phyloP scores from a whole-genome alignment of 768 basidiomycete genomes.

The Paxillus ammoniavirescens region DNA sequence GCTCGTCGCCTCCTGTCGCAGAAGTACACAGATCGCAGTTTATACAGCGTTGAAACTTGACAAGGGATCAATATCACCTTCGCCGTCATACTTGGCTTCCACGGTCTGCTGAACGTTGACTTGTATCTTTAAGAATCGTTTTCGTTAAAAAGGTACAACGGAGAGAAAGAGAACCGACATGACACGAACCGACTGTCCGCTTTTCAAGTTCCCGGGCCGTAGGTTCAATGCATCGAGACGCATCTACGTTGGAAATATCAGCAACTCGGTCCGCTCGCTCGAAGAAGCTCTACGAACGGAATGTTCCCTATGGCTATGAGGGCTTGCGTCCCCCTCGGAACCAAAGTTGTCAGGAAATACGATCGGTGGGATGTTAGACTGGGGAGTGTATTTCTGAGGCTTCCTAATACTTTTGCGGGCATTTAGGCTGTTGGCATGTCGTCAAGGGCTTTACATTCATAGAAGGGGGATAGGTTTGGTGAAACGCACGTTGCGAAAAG shows the following conservation, averaged over 20 bases:
- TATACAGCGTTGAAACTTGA: not conserved
- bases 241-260: not conserved
- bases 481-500: conserved; percentile 23
- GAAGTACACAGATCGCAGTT: not conserved
- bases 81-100: conserved; percentile 14
- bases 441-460: not conserved
- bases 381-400: not conserved
- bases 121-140: conserved; percentile 8
- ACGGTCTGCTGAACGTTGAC: conserved; percentile 18
- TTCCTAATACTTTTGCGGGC: conserved; percentile 12
- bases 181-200: conserved; percentile 9
- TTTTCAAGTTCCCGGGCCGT: not conserved
- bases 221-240: not conserved
- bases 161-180: not conserved
- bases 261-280: not conserved
- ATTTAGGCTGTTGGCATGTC: conserved; percentile 16
- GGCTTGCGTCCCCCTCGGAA: not conserved
- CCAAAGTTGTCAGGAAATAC: not conserved
- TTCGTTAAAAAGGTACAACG: not conserved
- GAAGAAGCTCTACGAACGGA: conserved; percentile 2
- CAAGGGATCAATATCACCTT: not conserved
- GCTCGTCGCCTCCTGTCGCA: too few relatives aligned
- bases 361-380: conserved; percentile 5
- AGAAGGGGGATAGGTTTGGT: not conserved
- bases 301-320: not conserved